Evolutionary conservation across 768 basidiomycete species (phyloP), one percentile per base, ranked within the genome.

Genomic region (Symmetrospora coprosmae): DNA sequence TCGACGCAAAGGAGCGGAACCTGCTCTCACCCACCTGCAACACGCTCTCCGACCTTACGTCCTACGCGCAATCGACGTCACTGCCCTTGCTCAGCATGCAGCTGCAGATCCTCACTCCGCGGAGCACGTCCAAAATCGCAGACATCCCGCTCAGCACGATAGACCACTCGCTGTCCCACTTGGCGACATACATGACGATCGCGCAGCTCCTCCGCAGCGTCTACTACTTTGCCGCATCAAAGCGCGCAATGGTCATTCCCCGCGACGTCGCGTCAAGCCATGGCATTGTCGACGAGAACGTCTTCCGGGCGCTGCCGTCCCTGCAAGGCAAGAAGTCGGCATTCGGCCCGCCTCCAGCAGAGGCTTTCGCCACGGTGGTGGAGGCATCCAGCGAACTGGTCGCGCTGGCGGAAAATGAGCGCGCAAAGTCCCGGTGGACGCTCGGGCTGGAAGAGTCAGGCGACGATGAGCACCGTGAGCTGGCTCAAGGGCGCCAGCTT

Each of bases 21-120:
- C 62, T 68, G 37, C 60, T 64, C 11, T 62, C 62, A 30, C 61
- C 67, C 2, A 53, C 64, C n/a, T 68, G 65, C 55, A 34, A 25
- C 13, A 48, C 52, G 4, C 56, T 68, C 5, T 56, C 59, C 25
- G 63, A 65, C 38, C 53, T 68, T 19, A 64, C 65, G 27, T 61
- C 66, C 34, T 68, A 68, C 50, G 55, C 55, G 5, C 55, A 58
- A 38, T 30, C 40, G 7, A 45, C 55, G 16, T 30, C 40, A 9
- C 55, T 58, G 6, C 31, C 55, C 9, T 35, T 58, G 17, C 55
- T 58, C n/a, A 31, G 43, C 27, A 21, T 58, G 17, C 55, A 58
- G 23, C 19, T 46, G 25, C 30, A 31, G n/a, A 43, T 58, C 30
- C 41, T 58, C 43, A 45, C 43, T 21, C 55, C 55, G 6, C 4